These are phyloP conservation scores for Cercospora beticola DNA, from an alignment of 2,329 filamentous ascomycete genomes.

Conservation along the genomic window DNA sequence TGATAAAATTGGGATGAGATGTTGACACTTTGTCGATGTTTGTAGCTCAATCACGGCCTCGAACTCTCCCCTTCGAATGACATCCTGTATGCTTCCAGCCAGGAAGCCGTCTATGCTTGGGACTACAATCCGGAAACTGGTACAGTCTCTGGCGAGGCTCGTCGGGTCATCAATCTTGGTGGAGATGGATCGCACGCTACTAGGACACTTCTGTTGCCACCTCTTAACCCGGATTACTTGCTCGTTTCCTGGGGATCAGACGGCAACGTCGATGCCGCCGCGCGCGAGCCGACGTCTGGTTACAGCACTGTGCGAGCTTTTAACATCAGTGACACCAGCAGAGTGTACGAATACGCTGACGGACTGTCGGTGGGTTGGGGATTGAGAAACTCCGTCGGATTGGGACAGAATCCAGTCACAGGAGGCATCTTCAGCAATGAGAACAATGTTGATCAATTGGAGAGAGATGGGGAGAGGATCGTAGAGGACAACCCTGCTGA, in stretches of 20 bases:
- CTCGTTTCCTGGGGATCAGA: conserved; percentile 57
- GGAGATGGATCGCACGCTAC: conserved; percentile 58
- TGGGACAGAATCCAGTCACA: conserved; percentile 59
- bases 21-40: not conserved
- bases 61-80: conserved; percentile 48
- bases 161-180: conserved; percentile 7
- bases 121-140: conserved; percentile 47
- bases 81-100: conserved; percentile 58
- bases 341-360: conserved; percentile 50
- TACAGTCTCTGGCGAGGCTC: conserved; percentile 7
- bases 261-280: conserved; percentile 60
- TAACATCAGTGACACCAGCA: conserved; percentile 48
- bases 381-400: conserved; percentile 68
- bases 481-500: conserved; percentile 68
- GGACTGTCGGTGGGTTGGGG: conserved; percentile 62
- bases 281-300: conserved; percentile 55
- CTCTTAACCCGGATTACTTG: conserved; percentile 55
- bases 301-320: conserved; percentile 67
- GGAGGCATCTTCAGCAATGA: conserved; percentile 61
- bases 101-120: conserved; percentile 62
- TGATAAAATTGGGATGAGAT: no score
- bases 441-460: conserved; percentile 68
- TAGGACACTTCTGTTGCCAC: conserved; percentile 64
- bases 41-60: conserved; percentile 54
- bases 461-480: conserved; percentile 29